Base-by-base conservation (phyloP, 257 asterid species). In the Marsdenia floribunda region DNA sequence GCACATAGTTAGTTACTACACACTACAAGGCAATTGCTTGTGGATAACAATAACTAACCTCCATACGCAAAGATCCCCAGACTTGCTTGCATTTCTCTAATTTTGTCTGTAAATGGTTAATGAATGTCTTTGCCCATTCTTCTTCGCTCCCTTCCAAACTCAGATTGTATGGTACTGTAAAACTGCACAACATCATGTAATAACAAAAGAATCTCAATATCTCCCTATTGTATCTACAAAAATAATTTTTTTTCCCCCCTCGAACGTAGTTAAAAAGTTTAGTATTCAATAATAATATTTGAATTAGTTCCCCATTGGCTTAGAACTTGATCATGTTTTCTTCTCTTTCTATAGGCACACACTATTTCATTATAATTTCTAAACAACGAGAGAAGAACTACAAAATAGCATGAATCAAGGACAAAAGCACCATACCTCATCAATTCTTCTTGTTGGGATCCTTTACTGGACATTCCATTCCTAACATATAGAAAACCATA, bases 161-260 rank as follows among this genome's bases (percentile, higher is more conserved):
- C 90, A 90, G 79, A 26, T 89, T 93, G 69, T 76, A 83, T 49
- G 97, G 97, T 79, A 89, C 96, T 16, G 97, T 81, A 77, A 92
- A 90, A 85, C 97, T 90, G 88, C 70, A 63, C 1, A 64, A 35
- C 50, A 29, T 29, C 33, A 46, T 54, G 46, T n/a, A 47, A 61
- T 59, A 49, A 44, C 9, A 29, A 29, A 29, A 29, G 33, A 29
- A 29, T 29, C 33, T 29, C 33, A 29, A 29, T 29, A 29, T 29
- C 33, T 29, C 33, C 33, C 33, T 29, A 29, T 29, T 29, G 33
- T 29, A 29, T 29, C 33, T 29, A 29, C 33, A 29, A 29, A 29
- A 29, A 29, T 1, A 29, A 29, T 29, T 29, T 29, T 29, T 29
- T 29, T 29, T 29, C 33, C n/a, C n/a, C n/a, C n/a, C n/a, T 29